These are phyloP conservation scores for Fraxinus sp. DNA, from an alignment of 305 asterid genomes.

Conservation along the genomic window DNA sequence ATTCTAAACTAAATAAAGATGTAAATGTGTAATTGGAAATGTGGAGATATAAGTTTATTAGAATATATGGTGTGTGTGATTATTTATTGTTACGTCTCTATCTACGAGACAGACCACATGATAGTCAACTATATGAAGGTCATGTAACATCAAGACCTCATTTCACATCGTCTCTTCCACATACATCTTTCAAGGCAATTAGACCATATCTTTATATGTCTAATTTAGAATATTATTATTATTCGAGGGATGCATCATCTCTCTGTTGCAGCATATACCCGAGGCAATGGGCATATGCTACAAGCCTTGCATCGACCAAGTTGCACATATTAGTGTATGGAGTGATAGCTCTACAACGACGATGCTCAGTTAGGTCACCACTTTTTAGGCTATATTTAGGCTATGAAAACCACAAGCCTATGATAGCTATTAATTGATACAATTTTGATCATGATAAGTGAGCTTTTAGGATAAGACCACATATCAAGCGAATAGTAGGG, in stretches of 20 bases:
- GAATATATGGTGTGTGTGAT: background rate
- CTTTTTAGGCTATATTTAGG: background rate
- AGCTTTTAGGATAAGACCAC: no score
- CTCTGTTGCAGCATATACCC: no score
- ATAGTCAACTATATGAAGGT: background rate
- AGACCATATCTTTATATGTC: background rate
- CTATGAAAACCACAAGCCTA: background rate
- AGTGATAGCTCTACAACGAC: background rate
- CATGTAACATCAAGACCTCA: no score
- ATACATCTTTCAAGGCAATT: no score
- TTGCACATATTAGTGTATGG: background rate
- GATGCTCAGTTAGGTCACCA: background rate
- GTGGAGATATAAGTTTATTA: background rate
- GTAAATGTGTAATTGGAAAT: background rate
- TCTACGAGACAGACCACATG: background rate
- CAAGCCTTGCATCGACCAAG: background rate
- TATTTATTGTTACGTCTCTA: background rate
- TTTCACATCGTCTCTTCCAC: background rate
- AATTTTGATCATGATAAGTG: background rate
- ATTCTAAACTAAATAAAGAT: background rate
- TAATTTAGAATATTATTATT: no score
- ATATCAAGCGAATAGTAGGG: background rate
- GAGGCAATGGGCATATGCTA: background rate
- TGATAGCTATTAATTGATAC: background rate
- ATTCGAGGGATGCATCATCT: no score